phyloP scores from a whole-genome alignment of 768 basidiomycete genomes.

The Lactifluus pinguis region DNA sequence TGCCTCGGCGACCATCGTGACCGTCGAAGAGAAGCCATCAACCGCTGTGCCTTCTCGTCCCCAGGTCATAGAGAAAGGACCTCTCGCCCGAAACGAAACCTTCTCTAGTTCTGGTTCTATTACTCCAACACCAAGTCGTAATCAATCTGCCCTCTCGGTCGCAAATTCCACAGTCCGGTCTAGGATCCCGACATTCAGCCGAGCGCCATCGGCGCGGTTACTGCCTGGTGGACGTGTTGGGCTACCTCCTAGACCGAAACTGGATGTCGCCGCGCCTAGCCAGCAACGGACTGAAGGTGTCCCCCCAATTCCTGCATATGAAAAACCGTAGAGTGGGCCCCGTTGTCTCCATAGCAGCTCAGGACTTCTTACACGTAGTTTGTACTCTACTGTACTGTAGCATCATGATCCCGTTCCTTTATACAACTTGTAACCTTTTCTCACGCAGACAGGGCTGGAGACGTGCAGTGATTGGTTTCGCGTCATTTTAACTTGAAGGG shows the following conservation, averaged over 20 bases:
- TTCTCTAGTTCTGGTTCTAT: background rate
- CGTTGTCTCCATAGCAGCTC: background rate
- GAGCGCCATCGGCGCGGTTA: background rate
- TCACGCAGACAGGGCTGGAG: background rate
- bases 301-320: background rate
- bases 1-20: slow-evolving; percentile 6
- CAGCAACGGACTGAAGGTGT: background rate
- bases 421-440: background rate
- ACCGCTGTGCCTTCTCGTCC: slow-evolving; percentile 4
- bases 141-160: background rate
- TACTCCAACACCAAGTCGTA: background rate
- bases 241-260: slow-evolving; percentile 23
- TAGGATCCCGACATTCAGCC: background rate
- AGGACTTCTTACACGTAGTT: background rate
- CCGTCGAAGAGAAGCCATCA: slow-evolving; percentile 13
- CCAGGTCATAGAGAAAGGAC: background rate
- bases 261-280: background rate
- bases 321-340: background rate
- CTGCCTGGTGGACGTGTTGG: slow-evolving; percentile 4
- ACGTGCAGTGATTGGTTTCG: no score
- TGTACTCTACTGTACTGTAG: slow-evolving; percentile 4
- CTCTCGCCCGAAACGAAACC: background rate
- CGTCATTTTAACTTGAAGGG: background rate
- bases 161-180: background rate
- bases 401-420: slow-evolving; percentile 1